Conservation (phyloP, 2,329 filamentous ascomycete genomes). For the Trematosphaeria pertusa region DNA sequence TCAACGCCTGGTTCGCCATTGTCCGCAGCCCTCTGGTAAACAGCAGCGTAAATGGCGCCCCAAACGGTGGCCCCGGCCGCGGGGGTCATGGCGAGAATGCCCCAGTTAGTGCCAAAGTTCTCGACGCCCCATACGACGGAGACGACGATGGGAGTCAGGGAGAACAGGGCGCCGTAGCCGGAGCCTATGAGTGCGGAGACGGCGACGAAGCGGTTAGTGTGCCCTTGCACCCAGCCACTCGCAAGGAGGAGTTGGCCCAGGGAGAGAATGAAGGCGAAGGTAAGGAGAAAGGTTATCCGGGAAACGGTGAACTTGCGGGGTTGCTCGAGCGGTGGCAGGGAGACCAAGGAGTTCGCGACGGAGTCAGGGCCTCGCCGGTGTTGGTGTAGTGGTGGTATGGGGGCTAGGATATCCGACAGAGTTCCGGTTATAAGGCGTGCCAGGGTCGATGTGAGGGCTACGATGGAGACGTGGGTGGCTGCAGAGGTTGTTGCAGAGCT, state of each 20-base stretch:
- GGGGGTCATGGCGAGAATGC: conserved; percentile 90
- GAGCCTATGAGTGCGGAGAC: conserved; percentile 85
- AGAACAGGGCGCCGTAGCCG: conserved; percentile 92
- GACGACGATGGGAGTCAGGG: conserved; percentile 87
- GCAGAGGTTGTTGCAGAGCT: conserved; percentile 66
- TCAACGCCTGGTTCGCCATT: conserved; percentile 40
- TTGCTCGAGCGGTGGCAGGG: conserved; percentile 31
- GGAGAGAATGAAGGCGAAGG: conserved; percentile 74
- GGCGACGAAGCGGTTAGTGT: conserved; percentile 81
- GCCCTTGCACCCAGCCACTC: conserved; percentile 74
- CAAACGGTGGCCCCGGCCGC: conserved; percentile 88
- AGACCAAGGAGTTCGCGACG: conserved; percentile 50
- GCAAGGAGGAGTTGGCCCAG: conserved; percentile 80
- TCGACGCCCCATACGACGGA: conserved; percentile 98
- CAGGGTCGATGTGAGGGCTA: conserved; percentile 89
- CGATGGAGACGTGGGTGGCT: conserved; percentile 90
- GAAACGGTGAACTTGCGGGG: conserved; percentile 66
- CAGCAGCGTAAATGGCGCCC: conserved; percentile 84
- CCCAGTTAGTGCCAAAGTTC: conserved; percentile 98
- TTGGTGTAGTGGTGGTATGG: conserved; percentile 59
- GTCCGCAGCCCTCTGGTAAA: conserved; percentile 74
- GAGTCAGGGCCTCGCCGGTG: conserved; percentile 59
- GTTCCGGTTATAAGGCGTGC: conserved; percentile 89
- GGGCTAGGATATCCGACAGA: conserved; percentile 86
- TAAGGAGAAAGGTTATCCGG: conserved; percentile 79